Base-by-base conservation (phyloP, 371 early-diverging fungal species). In the Dichotomocladium elegans region DNA sequence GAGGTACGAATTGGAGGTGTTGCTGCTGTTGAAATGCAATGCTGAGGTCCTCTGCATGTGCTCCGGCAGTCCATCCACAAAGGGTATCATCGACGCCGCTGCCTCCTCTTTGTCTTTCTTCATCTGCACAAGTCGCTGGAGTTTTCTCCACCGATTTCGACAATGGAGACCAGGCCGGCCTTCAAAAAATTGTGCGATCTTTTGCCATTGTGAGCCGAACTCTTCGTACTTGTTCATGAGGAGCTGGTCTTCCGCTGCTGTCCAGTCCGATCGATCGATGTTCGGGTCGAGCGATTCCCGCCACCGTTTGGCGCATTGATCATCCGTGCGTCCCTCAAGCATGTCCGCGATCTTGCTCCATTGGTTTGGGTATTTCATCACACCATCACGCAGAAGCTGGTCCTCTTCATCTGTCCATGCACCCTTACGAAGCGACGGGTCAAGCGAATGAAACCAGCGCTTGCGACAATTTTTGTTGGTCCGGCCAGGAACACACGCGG, bases 241-340 rank as follows among this genome's bases (percentile, higher is more conserved):
- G 3, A 81, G 52, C 2, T 58, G 61, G 62, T 92, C 94, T 44
- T 94, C 94, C 21, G 79, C 80, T 1, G 75, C 57, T 6, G 86
- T 84, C 94, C 94, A 94, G 25, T 81, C 82, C 4, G 85, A 82
- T 21, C 85, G 72, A 49, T 88, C 84, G 31, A 91, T 90, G 25
- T 73, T 71, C 4, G 90, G 89, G 69, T 91, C 91, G 33, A 91
- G 64, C 41, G 82, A 81, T 66, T 91, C 89, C 12, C 90, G 70
- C 90, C 90, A 91, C 17, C 92, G 77, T 67, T 89, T 89, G 14
- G 89, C 87, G 47, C 89, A 89, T 51, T 90, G 90, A 61, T 90
- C 89, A 58, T 90, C 89, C 4, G 89, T 91, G n/a, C 91, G 72
- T 7, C 91, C 91, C 10, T 76, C 78, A 21, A 91, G 76, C 57